phyloP scores from a whole-genome alignment of 768 basidiomycete species.

The Dioszegia hungarica region DNA sequence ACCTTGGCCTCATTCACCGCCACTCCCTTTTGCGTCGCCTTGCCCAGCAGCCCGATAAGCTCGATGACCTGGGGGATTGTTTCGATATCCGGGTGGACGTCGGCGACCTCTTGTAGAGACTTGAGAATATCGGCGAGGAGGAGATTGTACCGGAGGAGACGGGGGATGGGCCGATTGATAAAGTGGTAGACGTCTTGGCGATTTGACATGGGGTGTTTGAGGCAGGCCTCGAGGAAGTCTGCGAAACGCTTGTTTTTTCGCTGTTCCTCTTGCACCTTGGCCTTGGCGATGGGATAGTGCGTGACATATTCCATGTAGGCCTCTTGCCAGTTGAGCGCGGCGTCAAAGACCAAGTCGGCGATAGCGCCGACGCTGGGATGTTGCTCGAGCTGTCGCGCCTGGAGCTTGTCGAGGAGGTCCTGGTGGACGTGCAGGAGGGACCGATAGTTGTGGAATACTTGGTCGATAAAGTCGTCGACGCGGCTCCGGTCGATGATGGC shows the following conservation, averaged over 20 bases:
- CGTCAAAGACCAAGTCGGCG: constrained; percentile 48
- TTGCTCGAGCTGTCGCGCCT: constrained; percentile 47
- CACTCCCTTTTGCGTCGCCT: constrained; percentile 82
- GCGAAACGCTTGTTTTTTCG: constrained; percentile 36
- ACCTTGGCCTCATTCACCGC: constrained; percentile 81
- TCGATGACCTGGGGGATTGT: constrained; percentile 81
- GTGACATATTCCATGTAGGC: constrained; percentile 49
- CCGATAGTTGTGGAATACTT: constrained; percentile 82
- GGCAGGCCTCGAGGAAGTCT: constrained; percentile 48
- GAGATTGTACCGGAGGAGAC: constrained; percentile 80
- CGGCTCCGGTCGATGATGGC: constrained; percentile 59
- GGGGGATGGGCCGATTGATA: constrained; percentile 84
- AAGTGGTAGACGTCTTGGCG: constrained; percentile 89
- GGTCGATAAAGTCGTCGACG: constrained; percentile 80
- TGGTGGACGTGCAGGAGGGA: constrained; percentile 53
- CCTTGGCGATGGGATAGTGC: constrained; percentile 49
- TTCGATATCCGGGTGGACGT: constrained; percentile 70
- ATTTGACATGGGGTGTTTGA: constrained; percentile 69
- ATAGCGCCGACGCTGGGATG: constrained; percentile 48
- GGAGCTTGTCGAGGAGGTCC: constrained; percentile 40
- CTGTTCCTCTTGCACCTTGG: constrained; percentile 46
- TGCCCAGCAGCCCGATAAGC: constrained; percentile 76
- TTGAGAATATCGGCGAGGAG: constrained; percentile 75
- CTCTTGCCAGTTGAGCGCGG: constrained; percentile 49
- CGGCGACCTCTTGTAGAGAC: constrained; percentile 56